These are phyloP conservation scores for Heliamphora exappendiculata DNA, from an alignment of 148 eudicot genomes.

Conservation along the genomic window DNA sequence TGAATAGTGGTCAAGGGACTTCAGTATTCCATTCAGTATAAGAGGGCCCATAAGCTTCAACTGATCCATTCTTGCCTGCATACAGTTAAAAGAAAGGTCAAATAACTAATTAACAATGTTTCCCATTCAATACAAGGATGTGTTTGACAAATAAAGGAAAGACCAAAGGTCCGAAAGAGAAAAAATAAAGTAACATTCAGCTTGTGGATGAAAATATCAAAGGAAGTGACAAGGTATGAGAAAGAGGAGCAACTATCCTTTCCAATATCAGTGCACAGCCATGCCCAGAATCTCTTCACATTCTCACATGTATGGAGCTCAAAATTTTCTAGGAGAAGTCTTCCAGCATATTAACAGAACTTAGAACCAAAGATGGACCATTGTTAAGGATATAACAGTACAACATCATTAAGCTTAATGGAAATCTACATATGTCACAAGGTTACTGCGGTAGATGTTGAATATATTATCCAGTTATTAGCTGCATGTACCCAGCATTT, in stretches of 20 bases:
- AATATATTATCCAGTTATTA: neutral
- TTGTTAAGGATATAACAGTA: neutral
- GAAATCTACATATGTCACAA: neutral
- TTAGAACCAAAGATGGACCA: neutral
- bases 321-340: neutral
- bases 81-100: slow-evolving; percentile 10
- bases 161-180: neutral
- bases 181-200: neutral
- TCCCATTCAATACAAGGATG: slow-evolving; percentile 6
- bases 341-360: neutral
- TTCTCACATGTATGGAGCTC: neutral
- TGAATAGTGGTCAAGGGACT: slow-evolving; percentile 64
- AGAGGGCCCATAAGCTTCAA: slow-evolving; percentile 93
- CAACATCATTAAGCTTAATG: neutral
- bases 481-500: neutral
- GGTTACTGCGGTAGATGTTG: neutral
- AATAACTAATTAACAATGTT: neutral
- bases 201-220: neutral
- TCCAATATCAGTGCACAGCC: neutral
- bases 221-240: neutral
- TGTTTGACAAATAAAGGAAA: too few species aligned
- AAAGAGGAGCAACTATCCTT: neutral
- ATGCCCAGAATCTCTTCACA: neutral
- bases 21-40: slow-evolving; percentile 69
- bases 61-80: slow-evolving; percentile 81